Conservation (phyloP, 2,329 filamentous ascomycete genomes). For the Xylaria sp. region DNA sequence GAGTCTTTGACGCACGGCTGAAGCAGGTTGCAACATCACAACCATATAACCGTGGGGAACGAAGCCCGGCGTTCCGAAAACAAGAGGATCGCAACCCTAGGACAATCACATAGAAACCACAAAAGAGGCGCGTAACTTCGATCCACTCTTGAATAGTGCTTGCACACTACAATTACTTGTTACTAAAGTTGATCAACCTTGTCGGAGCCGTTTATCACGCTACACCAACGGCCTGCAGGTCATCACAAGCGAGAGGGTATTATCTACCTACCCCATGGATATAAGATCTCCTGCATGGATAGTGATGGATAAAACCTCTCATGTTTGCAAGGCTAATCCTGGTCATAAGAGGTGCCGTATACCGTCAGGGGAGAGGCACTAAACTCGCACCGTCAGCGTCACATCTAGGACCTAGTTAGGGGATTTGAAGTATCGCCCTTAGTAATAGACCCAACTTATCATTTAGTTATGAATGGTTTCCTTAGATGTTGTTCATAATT, state of each 20-base stretch:
- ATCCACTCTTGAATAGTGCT: not conserved
- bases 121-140: not conserved
- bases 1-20: no score
- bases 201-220: constrained; percentile 7
- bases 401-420: not conserved
- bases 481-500: not conserved
- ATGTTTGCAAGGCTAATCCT: constrained; percentile 3
- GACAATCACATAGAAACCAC: not conserved
- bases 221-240: constrained; percentile 19
- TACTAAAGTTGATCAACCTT: no score
- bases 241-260: constrained; percentile 20
- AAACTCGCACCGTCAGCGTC: constrained; percentile 3
- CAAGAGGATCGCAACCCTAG: not conserved
- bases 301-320: constrained; percentile 9
- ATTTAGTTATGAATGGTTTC: not conserved
- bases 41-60: no score
- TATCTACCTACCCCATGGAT: constrained; percentile 25
- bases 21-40: no score
- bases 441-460: not conserved
- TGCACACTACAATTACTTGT: no score
- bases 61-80: not conserved
- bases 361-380: constrained; percentile 1
- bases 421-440: not conserved
- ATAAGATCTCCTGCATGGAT: constrained; percentile 27
- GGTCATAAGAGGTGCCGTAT: constrained; percentile 8